Percentiles rank a stretch among this genome's conserved stretches.
phyloP scores from a whole-genome alignment of 2,329 filamentous ascomycete species.

The Botrytis galanthina region DNA sequence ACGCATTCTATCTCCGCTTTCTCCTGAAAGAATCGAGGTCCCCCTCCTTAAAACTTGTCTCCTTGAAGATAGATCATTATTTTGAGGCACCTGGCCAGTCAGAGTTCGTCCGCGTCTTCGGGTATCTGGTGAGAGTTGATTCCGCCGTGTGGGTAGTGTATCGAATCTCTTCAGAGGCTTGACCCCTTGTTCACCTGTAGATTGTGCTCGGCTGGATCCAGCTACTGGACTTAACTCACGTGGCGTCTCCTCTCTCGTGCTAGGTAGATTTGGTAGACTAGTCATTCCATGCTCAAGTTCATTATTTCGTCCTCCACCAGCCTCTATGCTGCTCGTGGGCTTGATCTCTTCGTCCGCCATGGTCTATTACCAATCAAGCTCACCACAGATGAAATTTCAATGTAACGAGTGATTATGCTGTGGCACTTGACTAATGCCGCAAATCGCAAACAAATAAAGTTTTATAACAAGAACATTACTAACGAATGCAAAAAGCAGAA shows the following conservation, averaged over 20 bases:
- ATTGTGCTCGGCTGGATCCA: neutral
- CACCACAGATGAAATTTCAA: neutral
- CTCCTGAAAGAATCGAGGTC: neutral
- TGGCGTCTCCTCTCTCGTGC: neutral
- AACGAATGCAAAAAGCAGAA: neutral
- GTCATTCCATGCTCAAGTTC: slow-evolving; percentile 4
- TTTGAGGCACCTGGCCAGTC: slow-evolving; percentile 9
- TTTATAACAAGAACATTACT: neutral
- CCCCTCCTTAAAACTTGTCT: slow-evolving; percentile 13
- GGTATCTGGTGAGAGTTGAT: slow-evolving; percentile 13
- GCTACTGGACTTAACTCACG: slow-evolving; percentile 1
- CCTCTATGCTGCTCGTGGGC: slow-evolving; percentile 7
- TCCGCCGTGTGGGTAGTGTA: slow-evolving; percentile 9
- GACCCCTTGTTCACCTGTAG: neutral
- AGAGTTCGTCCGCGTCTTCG: slow-evolving; percentile 14
- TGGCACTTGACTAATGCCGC: neutral
- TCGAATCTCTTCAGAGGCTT: slow-evolving; percentile 17
- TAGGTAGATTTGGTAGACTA: neutral
- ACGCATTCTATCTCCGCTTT: slow-evolving; percentile 2
- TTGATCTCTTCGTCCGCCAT: slow-evolving; percentile 14
- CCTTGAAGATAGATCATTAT: neutral
- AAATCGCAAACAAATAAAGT: neutral
- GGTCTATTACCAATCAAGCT: neutral
- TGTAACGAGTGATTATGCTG: neutral
- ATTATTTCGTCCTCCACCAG: slow-evolving; percentile 12